phyloP scores from a whole-genome alignment of 148 eudicot species.

The Cornus kousa region DNA sequence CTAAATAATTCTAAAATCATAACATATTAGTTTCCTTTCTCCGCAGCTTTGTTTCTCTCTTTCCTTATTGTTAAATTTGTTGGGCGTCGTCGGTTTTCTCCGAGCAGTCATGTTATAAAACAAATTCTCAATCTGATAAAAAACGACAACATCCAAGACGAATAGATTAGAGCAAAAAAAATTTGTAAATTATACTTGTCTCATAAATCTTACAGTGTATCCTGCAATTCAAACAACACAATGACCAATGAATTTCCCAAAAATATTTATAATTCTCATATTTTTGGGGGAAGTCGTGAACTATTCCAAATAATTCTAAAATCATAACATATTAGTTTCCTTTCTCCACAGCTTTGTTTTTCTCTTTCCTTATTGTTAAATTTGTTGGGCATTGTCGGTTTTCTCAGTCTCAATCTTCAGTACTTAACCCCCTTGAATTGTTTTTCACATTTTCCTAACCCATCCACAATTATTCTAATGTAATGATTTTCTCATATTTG shows the following conservation, averaged over 20 bases:
- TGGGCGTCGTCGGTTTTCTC: slow-evolving; percentile 36
- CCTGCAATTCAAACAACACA: slow-evolving; percentile 3
- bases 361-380: too few relatives aligned
- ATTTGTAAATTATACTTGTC: background rate
- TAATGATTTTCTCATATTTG: background rate
- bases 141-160: background rate
- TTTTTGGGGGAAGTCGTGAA: background rate
- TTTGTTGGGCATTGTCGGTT: background rate
- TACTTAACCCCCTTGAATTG: background rate
- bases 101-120: slow-evolving; percentile 96
- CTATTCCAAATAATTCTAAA: background rate
- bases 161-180: too few relatives aligned
- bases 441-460: background rate
- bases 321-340: background rate
- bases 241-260: background rate
- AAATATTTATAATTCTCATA: background rate
- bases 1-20: background rate
- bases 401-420: background rate
- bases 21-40: background rate
- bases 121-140: slow-evolving; percentile 76
- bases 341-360: background rate
- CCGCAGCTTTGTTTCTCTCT: background rate
- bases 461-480: background rate
- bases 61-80: too few relatives aligned
- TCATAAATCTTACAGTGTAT: background rate